These are phyloP conservation scores for Fusarium newnesense DNA, from an alignment of 2,329 filamentous ascomycete genomes.

Conservation along the genomic window DNA sequence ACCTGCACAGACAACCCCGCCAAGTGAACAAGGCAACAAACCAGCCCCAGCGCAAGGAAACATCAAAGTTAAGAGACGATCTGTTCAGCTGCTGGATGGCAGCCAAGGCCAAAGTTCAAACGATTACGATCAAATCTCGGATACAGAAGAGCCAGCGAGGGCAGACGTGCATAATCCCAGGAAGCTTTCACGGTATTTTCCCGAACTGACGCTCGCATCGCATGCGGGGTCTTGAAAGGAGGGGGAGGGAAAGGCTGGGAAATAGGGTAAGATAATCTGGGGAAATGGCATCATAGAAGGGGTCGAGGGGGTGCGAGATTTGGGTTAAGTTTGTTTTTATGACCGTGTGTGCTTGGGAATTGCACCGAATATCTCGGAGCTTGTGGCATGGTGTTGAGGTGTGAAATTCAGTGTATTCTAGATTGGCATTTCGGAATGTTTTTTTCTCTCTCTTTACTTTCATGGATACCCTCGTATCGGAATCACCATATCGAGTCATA, in stretches of 20 bases:
- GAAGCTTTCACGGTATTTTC: conserved; percentile 47
- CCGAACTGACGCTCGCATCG: conserved; percentile 39
- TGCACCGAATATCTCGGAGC: conserved; percentile 18
- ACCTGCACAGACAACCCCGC: conserved; percentile 20
- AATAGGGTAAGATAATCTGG: background rate
- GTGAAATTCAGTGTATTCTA: conserved; percentile 37
- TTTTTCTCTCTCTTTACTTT: background rate
- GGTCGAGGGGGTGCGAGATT: background rate
- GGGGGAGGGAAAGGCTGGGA: background rate
- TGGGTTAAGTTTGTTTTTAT: conserved; percentile 8
- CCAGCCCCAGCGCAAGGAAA: conserved; percentile 43
- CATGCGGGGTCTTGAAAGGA: conserved; percentile 17
- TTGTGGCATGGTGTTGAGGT: conserved; percentile 37
- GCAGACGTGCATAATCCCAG: conserved; percentile 42
- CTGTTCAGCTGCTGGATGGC: conserved; percentile 36
- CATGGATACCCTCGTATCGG: conserved; percentile 34
- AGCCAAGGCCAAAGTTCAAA: conserved; percentile 12
- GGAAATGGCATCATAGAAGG: background rate
- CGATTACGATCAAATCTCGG: conserved; percentile 40
- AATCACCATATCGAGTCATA: background rate
- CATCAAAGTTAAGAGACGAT: conserved; percentile 45
- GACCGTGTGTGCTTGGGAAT: background rate
- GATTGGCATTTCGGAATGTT: conserved; percentile 15
- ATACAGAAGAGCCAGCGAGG: conserved; percentile 42
- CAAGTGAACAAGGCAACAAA: conserved; percentile 30